phyloP scores from a whole-genome alignment of 352 stramenopile species.

The Phytopythium delawarense region DNA sequence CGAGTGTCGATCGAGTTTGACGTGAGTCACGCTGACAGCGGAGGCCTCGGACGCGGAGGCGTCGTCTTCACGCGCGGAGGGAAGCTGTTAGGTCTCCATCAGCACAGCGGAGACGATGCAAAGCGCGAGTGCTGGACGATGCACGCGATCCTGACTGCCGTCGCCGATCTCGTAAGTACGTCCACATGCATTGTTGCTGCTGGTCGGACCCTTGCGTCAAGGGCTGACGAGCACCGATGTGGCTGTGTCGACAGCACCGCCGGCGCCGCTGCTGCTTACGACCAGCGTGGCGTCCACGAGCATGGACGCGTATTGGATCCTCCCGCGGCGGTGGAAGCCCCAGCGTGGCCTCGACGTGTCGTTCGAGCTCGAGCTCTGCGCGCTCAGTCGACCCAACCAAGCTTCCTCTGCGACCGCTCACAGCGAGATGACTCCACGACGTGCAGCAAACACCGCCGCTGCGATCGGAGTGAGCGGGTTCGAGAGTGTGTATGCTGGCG shows the following conservation, averaged over 20 bases:
- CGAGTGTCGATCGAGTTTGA: slow-evolving; percentile 34
- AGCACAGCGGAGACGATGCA: slow-evolving; percentile 32
- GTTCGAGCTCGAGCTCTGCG: slow-evolving; percentile 57
- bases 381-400: not conserved
- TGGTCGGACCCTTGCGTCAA: not conserved
- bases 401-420: not conserved
- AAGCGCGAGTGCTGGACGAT: slow-evolving; percentile 45
- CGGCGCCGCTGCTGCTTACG: slow-evolving; percentile 52
- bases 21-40: slow-evolving; percentile 15
- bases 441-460: not conserved
- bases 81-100: slow-evolving; percentile 52
- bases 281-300: slow-evolving; percentile 36
- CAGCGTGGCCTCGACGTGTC: slow-evolving; percentile 29
- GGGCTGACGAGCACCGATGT: not conserved
- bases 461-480: slow-evolving; percentile 26
- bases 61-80: slow-evolving; percentile 53
- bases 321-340: slow-evolving; percentile 37
- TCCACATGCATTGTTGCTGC: slow-evolving; percentile 8
- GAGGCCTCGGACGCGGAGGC: not conserved
- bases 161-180: slow-evolving; percentile 56
- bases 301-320: slow-evolving; percentile 57
- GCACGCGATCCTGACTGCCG: slow-evolving; percentile 43
- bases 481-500: slow-evolving; percentile 32
- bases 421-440: not conserved
- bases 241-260: slow-evolving; percentile 25